These are phyloP conservation scores for Neurospora terricola DNA, from an alignment of 495 filamentous ascomycete species.

Conservation along the genomic window DNA sequence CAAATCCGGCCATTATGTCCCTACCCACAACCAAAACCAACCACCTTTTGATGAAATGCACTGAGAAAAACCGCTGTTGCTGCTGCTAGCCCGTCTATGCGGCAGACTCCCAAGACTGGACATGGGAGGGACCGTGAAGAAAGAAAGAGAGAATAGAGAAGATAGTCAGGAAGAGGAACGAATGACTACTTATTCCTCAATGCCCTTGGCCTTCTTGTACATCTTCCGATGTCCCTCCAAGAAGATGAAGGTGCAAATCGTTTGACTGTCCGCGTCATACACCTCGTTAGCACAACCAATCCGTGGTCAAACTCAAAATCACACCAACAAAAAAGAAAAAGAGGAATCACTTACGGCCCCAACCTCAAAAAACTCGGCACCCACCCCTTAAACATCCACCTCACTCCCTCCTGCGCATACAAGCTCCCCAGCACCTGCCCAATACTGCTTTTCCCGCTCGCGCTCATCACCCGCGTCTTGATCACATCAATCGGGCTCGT, in stretches of 20 bases:
- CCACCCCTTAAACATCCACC: constrained; percentile 98
- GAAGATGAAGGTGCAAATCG: constrained; percentile 90
- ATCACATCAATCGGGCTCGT: constrained; percentile 95
- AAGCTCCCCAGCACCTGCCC: constrained; percentile 54
- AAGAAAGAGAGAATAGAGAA: neutral
- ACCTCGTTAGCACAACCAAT: neutral
- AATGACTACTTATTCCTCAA: constrained; percentile 20
- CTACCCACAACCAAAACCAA: neutral
- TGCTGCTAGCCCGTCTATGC: neutral
- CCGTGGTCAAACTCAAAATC: neutral
- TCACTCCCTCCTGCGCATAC: constrained; percentile 63
- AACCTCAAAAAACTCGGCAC: constrained; percentile 91
- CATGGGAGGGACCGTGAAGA: neutral
- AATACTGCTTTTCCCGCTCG: constrained; percentile 51
- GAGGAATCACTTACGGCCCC: constrained; percentile 42
- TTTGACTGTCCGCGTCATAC: constrained; percentile 46
- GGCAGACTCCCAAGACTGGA: neutral
- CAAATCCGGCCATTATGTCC: neutral
- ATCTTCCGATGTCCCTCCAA: constrained; percentile 81
- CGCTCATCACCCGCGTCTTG: constrained; percentile 91
- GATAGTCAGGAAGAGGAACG: neutral
- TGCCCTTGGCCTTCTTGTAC: constrained; percentile 42
- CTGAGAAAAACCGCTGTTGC: neutral
- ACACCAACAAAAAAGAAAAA: neutral
- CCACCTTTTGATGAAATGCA: neutral